Evolutionary conservation across 331 rosid species (phyloP), one percentile per base, ranked within the genome.

Genomic region (Dryas integrifolia): DNA sequence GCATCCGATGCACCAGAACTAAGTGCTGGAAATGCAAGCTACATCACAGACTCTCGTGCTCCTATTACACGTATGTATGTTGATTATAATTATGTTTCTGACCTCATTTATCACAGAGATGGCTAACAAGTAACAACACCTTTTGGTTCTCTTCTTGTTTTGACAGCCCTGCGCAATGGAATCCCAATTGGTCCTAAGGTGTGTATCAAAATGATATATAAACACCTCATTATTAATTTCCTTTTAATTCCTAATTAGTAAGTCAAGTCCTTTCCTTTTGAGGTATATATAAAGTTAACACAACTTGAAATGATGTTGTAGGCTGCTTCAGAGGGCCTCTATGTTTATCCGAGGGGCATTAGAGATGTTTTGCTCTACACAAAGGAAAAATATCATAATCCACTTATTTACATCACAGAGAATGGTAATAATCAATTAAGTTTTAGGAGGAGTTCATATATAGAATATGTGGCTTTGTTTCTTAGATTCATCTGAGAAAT

Each of bases 351-450:
- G 13, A 65, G 60, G 7, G 86, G 86, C 5, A 56, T 83, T 7
- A 63, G 65, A 50, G 62, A 76, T n/a, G 5, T 79, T 35, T 30
- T 83, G 73, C 63, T 83, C 53, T 62, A 83, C 24, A 72, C 46
- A 7, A 83, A 79, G 40, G 76, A 0, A 12, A 74, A 76, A 40
- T 83, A 86, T 63, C 56, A 79, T 15, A 86, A 81, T 38, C 89
- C 87, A 15, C 61, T 80, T 47, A 72, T 83, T 56, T 86, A 80
- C 61, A 79, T 86, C 44, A 80, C 86, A 5, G 90, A 86, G 66
- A 86, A 83, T 57, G 90, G 84, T 86, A 82, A 60, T 48, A 3
- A 9, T 4, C 1, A 6, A 15, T n/a, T 6, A 38, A 59, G 44
- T 59, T 35, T 14, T 11, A 3, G 5, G 9, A 35, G 9, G 21